A percentile compares a stretch with the other conserved stretches of the same genome.
Conservation (phyloP, 2,329 filamentous ascomycete genomes). For the Fusarium sp. region DNA sequence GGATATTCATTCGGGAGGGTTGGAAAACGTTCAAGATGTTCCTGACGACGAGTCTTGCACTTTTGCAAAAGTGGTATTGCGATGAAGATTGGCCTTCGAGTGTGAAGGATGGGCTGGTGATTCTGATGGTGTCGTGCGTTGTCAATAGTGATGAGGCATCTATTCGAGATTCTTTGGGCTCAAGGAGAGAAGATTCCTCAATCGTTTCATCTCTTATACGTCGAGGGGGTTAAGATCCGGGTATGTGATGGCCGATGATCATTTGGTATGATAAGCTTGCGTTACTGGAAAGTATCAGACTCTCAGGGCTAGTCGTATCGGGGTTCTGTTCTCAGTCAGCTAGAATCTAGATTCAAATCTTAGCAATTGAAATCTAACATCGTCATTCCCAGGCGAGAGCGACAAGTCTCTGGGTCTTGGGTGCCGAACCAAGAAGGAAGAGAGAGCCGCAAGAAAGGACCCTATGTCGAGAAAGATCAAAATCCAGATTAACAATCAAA, state of each 20-base stretch:
- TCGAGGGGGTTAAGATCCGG: background rate
- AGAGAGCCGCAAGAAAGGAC: background rate
- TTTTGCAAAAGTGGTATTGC: background rate
- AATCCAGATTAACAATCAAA: background rate
- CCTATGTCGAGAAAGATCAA: background rate
- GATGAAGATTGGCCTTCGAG: background rate
- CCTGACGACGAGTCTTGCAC: background rate
- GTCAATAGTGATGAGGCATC: background rate
- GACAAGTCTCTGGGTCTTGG: background rate
- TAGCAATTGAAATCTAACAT: too few species aligned
- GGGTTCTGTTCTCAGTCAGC: background rate
- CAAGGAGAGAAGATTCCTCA: background rate
- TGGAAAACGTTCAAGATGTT: background rate
- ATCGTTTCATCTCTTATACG: background rate
- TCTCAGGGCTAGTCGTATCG: background rate
- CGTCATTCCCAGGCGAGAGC: too few species aligned
- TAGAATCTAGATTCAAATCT: background rate
- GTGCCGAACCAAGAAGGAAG: background rate
- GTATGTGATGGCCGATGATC: background rate
- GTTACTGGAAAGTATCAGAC: background rate
- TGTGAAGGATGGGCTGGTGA: background rate
- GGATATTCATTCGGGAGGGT: accelerated
- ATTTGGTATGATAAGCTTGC: background rate
- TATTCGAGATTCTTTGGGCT: accelerated
- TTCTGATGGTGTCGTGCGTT: too few species aligned